phyloP scores from a whole-genome alignment of 441 rosid species.

The Pelargonium fulgidum region DNA sequence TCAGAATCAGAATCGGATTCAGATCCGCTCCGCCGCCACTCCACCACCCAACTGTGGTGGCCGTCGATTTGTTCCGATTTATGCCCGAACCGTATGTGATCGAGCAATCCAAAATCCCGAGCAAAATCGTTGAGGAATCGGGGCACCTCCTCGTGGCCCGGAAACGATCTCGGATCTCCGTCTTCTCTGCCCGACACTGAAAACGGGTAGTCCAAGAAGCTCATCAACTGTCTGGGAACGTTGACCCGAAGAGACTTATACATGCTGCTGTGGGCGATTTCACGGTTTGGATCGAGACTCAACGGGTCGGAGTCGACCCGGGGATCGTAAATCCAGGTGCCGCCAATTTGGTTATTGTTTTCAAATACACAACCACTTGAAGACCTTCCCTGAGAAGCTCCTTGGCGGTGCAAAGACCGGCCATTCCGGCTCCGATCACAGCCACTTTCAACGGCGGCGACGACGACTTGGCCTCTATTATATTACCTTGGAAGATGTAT shows the following conservation, averaged over 20 bases:
- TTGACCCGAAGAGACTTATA: background rate
- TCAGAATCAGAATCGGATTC: background rate
- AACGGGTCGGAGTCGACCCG: background rate
- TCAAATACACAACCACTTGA: too few species aligned
- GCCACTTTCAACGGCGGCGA: too few species aligned
- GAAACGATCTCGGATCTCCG: slow-evolving; percentile 7
- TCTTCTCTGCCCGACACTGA: background rate
- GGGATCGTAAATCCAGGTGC: slow-evolving; percentile 2
- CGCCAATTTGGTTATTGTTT: background rate
- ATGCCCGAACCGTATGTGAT: background rate
- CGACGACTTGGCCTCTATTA: too few species aligned
- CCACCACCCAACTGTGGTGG: background rate
- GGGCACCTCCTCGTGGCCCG: slow-evolving; percentile 7
- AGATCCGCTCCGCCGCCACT: background rate
- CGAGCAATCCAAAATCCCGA: background rate
- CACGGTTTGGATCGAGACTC: slow-evolving; percentile 3
- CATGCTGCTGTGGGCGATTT: slow-evolving; percentile 7
- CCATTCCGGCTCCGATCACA: too few species aligned
- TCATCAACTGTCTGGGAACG: slow-evolving; percentile 1
- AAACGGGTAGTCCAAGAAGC: slow-evolving; percentile 6
- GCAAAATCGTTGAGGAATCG: background rate
- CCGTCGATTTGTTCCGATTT: too few species aligned
- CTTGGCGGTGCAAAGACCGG: too few species aligned
- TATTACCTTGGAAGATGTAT: too few species aligned
- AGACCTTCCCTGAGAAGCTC: background rate